Conservation (phyloP, 176 grass and related monocot species). For the Guadua angustifolia region DNA sequence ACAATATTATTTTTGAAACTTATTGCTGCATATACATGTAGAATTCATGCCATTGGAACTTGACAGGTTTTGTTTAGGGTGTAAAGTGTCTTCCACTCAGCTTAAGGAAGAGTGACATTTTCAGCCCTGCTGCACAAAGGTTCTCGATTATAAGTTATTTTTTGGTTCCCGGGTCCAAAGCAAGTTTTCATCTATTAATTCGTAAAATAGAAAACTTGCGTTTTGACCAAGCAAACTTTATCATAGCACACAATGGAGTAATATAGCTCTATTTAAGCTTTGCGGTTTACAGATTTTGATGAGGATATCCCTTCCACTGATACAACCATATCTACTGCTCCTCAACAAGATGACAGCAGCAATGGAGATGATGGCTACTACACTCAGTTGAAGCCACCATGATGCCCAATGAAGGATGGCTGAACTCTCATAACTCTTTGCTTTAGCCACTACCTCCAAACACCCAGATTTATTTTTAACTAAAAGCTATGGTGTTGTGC, state of each 20-base stretch:
- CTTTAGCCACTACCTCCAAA: too few relatives aligned
- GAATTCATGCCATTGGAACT: not conserved
- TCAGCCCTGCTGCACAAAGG: not conserved
- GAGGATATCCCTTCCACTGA: too few relatives aligned
- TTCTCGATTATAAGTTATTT: not conserved
- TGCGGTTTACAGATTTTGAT: too few relatives aligned
- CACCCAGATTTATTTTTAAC: too few relatives aligned
- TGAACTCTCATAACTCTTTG: too few relatives aligned
- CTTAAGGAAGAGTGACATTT: not conserved
- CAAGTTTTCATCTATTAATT: not conserved
- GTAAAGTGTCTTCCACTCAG: not conserved
- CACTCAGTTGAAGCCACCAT: too few relatives aligned
- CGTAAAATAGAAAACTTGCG: not conserved
- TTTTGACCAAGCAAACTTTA: not conserved
- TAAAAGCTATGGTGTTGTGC: too few relatives aligned
- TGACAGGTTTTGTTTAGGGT: not conserved
- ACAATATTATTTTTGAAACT: not conserved
- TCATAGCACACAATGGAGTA: not conserved
- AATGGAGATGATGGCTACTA: too few relatives aligned
- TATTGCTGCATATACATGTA: not conserved
- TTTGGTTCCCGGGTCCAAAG: not conserved
- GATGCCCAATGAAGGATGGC: too few relatives aligned
- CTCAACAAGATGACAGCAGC: too few relatives aligned
- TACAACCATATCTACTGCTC: too few relatives aligned
- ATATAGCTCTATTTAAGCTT: not conserved